phyloP scores from a whole-genome alignment of 2,329 filamentous ascomycete species.

The Mycosphaerella arachidis region DNA sequence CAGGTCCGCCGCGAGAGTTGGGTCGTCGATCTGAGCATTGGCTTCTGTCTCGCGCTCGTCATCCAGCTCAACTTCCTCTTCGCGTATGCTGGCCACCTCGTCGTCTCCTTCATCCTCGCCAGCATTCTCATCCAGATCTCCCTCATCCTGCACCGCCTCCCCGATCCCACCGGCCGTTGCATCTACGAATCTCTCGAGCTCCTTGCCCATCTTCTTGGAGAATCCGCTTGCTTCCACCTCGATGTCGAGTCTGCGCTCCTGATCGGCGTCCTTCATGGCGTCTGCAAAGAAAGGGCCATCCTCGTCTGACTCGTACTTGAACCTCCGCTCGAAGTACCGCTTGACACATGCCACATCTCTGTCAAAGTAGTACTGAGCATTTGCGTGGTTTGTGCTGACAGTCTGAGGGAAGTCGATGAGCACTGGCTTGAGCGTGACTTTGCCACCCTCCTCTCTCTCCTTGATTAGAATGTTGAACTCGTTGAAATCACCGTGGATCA shows the following conservation, averaged over 20 bases:
- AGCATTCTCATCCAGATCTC: conserved; percentile 36
- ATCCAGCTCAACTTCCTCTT: conserved; percentile 11
- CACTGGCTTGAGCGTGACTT: conserved; percentile 65
- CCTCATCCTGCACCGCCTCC: conserved; percentile 31
- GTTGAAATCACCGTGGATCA: conserved; percentile 98
- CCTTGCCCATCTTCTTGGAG: conserved; percentile 93
- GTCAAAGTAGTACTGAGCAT: conserved; percentile 97
- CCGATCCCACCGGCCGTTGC: conserved; percentile 53
- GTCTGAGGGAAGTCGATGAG: conserved; percentile 98
- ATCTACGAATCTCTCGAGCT: conserved; percentile 86
- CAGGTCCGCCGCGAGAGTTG: conserved; percentile 24
- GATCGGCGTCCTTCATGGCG: conserved; percentile 68
- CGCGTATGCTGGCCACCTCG: conserved; percentile 15
- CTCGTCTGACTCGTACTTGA: conserved; percentile 77
- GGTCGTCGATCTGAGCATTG: conserved; percentile 20
- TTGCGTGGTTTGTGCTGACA: conserved; percentile 88
- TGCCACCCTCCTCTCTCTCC: conserved; percentile 46
- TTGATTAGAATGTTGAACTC: conserved; percentile 98
- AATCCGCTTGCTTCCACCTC: conserved; percentile 90
- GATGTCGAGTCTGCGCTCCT: conserved; percentile 72
- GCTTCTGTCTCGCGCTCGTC: conserved; percentile 9
- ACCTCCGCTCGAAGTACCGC: conserved; percentile 83
- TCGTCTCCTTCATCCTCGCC: conserved; percentile 37
- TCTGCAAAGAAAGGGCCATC: conserved; percentile 82
- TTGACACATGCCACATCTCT: conserved; percentile 94